phyloP scores from a whole-genome alignment of 2,329 filamentous ascomycete species.

The Cladosporium sp. region DNA sequence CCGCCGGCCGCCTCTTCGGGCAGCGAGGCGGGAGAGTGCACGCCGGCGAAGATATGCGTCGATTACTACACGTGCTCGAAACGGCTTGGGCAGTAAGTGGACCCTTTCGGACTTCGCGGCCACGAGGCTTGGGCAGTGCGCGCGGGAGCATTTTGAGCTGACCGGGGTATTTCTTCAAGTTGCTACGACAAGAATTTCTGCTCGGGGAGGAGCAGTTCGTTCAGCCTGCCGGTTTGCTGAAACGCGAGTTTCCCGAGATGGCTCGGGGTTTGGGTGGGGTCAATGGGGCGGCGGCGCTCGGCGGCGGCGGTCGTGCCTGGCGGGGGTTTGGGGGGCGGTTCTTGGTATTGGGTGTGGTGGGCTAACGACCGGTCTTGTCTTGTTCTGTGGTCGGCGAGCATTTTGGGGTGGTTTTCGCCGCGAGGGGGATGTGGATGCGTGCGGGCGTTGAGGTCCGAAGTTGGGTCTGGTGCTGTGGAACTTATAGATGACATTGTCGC shows the following conservation, averaged over 20 bases:
- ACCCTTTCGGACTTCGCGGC: background rate
- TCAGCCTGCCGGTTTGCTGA: background rate
- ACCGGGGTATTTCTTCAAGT: constrained; percentile 5
- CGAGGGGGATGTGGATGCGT: too few species aligned
- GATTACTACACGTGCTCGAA: constrained; percentile 16
- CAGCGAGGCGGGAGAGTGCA: background rate
- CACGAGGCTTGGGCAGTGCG: background rate
- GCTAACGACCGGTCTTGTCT: too few species aligned
- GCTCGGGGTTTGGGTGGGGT: too few species aligned
- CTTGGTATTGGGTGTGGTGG: background rate
- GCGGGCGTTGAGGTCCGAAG: too few species aligned
- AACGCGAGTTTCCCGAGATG: too few species aligned
- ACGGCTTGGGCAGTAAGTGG: constrained; percentile 18
- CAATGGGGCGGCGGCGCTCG: background rate
- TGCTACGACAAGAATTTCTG: constrained; percentile 21
- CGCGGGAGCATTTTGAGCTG: background rate
- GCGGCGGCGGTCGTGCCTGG: background rate
- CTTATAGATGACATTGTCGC: too few species aligned
- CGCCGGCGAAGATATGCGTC: constrained; percentile 13
- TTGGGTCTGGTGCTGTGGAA: too few species aligned
- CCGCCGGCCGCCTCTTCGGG: too few species aligned
- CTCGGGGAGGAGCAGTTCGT: constrained; percentile 12
- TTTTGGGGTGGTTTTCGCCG: too few species aligned
- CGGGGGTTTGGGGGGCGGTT: background rate
- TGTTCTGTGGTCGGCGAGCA: too few species aligned